Percentiles rank a stretch among this genome's conserved stretches.
Evolutionary conservation across 2,329 filamentous ascomycete genomes (phyloP).

Genomic region (Cladophialophora carrionii): DNA sequence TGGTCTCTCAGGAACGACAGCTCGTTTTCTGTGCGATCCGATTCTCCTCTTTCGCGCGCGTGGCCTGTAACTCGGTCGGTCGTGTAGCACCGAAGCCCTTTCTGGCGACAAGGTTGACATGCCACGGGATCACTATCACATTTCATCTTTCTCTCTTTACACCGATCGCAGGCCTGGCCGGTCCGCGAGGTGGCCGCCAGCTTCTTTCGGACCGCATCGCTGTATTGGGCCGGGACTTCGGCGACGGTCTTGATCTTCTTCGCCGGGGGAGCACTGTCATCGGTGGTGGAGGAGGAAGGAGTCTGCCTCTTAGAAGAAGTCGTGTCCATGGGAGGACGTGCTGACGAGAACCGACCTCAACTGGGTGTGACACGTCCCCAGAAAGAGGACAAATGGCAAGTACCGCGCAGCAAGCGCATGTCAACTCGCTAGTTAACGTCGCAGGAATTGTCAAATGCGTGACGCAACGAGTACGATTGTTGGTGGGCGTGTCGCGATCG

Average conservation of each 20-base stretch:
- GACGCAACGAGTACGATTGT: neutral
- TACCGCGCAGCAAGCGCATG: neutral
- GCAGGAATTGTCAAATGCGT: neutral
- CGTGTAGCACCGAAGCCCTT: constrained; percentile 76
- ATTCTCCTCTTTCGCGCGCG: constrained; percentile 75
- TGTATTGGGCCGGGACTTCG: constrained; percentile 46
- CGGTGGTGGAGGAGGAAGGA: constrained; percentile 15
- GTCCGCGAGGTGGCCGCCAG: constrained; percentile 63
- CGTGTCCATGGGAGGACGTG: constrained; percentile 28
- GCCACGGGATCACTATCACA: constrained; percentile 80
- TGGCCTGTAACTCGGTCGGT: constrained; percentile 85
- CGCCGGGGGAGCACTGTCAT: constrained; percentile 29
- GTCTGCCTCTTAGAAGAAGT: constrained; percentile 26
- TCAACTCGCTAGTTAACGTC: neutral
- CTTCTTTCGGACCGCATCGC: constrained; percentile 54
- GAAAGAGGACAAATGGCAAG: neutral
- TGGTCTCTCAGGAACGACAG: constrained; percentile 68
- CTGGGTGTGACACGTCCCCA: neutral
- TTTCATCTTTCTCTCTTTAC: constrained; percentile 86
- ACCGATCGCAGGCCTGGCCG: constrained; percentile 85
- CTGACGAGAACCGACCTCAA: neutral
- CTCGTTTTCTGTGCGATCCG: constrained; percentile 74
- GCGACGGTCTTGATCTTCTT: constrained; percentile 37
- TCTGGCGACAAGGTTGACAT: constrained; percentile 78
- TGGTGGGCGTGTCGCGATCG: neutral